Percentiles rank a stretch among this genome's conserved stretches.
phyloP scores from a whole-genome alignment of 2,329 filamentous ascomycete species.

The Penicillium olsonii region DNA sequence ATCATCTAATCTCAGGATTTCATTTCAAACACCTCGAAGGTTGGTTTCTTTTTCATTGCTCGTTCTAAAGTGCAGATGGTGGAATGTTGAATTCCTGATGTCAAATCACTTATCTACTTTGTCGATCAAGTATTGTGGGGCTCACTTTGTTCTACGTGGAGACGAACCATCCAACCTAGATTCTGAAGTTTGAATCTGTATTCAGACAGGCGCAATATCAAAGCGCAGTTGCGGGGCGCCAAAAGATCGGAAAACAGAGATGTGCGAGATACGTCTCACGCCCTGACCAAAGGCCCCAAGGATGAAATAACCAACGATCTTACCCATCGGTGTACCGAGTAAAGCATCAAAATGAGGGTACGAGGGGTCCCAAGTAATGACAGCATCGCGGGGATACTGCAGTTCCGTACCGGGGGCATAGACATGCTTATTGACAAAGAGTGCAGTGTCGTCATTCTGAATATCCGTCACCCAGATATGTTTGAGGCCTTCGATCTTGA shows the following conservation, averaged over 20 bases:
- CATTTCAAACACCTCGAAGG: no score
- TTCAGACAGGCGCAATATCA: slow-evolving; percentile 2
- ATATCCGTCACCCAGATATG: neutral
- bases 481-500: neutral
- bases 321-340: slow-evolving; percentile 13
- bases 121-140: no score
- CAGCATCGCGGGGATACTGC: neutral
- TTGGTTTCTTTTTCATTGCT: no score
- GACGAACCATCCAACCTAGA: no score
- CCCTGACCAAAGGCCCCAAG: slow-evolving; percentile 10
- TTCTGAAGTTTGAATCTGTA: no score
- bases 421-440: neutral
- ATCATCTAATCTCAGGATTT: no score
- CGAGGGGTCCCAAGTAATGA: slow-evolving; percentile 4
- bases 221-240: neutral
- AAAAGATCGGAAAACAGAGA: neutral
- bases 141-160: no score
- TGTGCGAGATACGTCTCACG: slow-evolving; percentile 4
- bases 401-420: neutral
- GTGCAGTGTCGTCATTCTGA: neutral
- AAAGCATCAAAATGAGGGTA: slow-evolving; percentile 3
- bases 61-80: no score
- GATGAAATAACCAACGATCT: slow-evolving; percentile 2
- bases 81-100: no score
- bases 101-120: no score